phyloP scores from a whole-genome alignment of 2,329 filamentous ascomycete genomes.

The Gaeumannomyces sp. region DNA sequence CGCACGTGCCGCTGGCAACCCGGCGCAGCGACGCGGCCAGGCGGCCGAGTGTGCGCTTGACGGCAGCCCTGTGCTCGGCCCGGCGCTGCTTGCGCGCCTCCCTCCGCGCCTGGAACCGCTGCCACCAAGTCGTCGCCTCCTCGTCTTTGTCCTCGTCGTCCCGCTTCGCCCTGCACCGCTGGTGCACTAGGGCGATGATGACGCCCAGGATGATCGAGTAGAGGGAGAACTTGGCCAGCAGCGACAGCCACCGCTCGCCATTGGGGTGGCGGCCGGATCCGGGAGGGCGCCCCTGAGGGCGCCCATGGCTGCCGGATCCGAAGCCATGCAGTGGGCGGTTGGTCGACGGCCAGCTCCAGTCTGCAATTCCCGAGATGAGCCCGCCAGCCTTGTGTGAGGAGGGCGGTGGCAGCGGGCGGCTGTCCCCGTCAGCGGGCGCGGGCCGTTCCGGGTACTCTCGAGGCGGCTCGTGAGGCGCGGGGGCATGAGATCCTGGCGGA shows the following conservation, averaged over 20 bases:
- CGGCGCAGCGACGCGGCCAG: conserved; percentile 25
- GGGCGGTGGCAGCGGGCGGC: conserved; percentile 5
- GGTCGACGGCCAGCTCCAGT: neutral
- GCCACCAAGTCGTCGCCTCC: conserved; percentile 7
- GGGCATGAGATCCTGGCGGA: conserved; percentile 11
- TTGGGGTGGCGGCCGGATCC: conserved; percentile 6
- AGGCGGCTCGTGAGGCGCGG: neutral
- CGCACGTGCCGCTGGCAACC: conserved; percentile 16
- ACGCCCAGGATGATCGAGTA: conserved; percentile 21
- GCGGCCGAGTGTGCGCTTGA: conserved; percentile 17
- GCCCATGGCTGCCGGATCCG: too few species aligned
- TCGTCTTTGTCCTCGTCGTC: too few species aligned
- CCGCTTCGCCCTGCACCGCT: conserved; percentile 17
- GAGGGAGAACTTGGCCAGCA: conserved; percentile 10
- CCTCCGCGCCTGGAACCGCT: conserved; percentile 22
- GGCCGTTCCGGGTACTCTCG: too few species aligned
- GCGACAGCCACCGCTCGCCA: neutral
- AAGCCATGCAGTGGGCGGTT: too few species aligned
- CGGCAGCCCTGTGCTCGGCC: conserved; percentile 18
- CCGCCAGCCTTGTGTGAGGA: neutral
- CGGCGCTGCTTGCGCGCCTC: conserved; percentile 17
- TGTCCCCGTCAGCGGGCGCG: conserved; percentile 5
- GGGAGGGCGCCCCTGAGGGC: neutral
- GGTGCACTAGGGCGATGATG: conserved; percentile 20
- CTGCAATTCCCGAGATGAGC: neutral